Percentiles rank a stretch among this genome's conserved stretches.
These are phyloP conservation scores for Hsuehochloa calcarea DNA, from an alignment of 176 grass and related monocot genomes.

Conservation along the genomic window DNA sequence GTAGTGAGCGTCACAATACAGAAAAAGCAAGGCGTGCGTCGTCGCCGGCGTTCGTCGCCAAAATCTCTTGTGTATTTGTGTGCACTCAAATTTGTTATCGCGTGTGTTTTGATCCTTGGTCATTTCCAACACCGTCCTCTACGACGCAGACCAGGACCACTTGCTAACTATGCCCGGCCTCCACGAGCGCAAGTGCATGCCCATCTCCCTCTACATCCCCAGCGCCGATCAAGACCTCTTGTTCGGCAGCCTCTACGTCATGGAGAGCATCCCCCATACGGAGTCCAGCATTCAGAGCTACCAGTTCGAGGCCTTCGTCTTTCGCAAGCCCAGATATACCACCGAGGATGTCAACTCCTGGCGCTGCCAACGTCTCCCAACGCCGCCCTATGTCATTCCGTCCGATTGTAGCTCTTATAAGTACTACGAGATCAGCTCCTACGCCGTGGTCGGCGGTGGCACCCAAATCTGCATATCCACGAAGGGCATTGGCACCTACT, in stretches of 20 bases:
- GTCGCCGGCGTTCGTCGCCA: too few species aligned
- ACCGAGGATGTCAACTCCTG: neutral
- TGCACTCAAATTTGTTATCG: too few species aligned
- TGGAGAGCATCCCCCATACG: neutral
- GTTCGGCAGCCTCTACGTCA: neutral
- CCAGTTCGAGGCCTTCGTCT: conserved; percentile 1
- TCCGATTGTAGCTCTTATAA: neutral
- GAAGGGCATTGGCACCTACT: neutral
- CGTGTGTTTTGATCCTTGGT: too few species aligned
- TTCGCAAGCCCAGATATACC: neutral
- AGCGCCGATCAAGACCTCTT: neutral
- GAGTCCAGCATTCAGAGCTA: neutral
- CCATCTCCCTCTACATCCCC: neutral
- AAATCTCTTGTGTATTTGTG: too few species aligned
- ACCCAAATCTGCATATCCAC: conserved; percentile 6
- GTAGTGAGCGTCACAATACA: too few species aligned
- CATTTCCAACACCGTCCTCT: neutral
- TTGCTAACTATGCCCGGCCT: neutral
- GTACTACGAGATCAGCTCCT: neutral
- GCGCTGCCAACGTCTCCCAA: neutral
- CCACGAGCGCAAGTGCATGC: neutral
- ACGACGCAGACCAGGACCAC: neutral
- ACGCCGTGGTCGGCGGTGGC: neutral
- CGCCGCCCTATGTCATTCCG: neutral
- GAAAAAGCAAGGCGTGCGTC: too few species aligned